A percentile compares a stretch with the other conserved stretches of the same genome.
phyloP scores from a whole-genome alignment of 495 filamentous ascomycete genomes.

The Aspergillus baeticus region DNA sequence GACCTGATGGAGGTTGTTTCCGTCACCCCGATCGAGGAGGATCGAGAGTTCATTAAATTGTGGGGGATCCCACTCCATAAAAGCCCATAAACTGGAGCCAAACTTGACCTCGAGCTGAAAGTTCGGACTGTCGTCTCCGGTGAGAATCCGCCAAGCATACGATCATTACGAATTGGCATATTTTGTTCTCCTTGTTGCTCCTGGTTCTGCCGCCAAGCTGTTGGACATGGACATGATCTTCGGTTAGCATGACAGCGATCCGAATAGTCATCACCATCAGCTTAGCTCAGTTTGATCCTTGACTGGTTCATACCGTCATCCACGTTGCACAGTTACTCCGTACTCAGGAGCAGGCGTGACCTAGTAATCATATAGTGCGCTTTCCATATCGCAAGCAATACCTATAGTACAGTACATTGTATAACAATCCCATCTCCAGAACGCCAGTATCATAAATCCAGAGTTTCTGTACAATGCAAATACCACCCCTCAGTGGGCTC shows the following conservation, averaged over 20 bases:
- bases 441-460: constrained; percentile 25
- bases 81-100: too few relatives aligned
- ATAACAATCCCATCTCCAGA: constrained; percentile 20
- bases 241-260: not conserved
- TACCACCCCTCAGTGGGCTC: constrained; percentile 8
- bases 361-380: constrained; percentile 10
- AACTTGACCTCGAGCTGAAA: too few relatives aligned
- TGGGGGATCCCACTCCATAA: too few relatives aligned
- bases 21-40: too few relatives aligned
- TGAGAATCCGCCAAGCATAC: constrained; percentile 4
- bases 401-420: constrained; percentile 29
- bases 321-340: not conserved
- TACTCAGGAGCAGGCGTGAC: not conserved
- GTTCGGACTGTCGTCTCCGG: not conserved
- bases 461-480: constrained; percentile 10
- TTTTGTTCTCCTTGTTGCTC: not conserved
- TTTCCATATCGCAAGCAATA: constrained; percentile 26
- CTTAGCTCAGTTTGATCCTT: not conserved
- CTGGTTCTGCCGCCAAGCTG: not conserved
- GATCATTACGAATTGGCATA: not conserved
- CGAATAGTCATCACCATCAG: not conserved
- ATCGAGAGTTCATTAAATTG: too few relatives aligned
- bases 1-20: too few relatives aligned
- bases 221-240: not conserved
- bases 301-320: not conserved